A percentile compares a stretch with the other conserved stretches of the same genome.
These are phyloP conservation scores for Zoysia matrella DNA, from an alignment of 202 grass and related monocot species.

Conservation along the genomic window DNA sequence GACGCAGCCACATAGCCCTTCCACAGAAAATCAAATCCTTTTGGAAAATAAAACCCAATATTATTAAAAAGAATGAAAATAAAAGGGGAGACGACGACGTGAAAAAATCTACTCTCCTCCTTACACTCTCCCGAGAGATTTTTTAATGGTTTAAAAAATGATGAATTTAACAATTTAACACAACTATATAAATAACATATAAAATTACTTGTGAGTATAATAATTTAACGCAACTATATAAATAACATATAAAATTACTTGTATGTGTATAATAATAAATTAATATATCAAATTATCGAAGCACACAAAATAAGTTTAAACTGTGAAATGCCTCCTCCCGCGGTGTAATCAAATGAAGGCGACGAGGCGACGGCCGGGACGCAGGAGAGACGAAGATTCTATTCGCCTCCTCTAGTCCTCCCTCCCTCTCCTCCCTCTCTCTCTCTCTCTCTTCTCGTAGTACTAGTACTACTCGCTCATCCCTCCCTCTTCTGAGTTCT, in stretches of 20 bases:
- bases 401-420: constrained; percentile 46
- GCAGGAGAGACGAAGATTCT: constrained; percentile 53
- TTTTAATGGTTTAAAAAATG: too few relatives aligned
- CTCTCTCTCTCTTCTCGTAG: not conserved
- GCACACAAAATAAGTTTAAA: too few relatives aligned
- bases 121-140: constrained; percentile 10
- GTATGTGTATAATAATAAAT: not conserved
- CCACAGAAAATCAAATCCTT: too few relatives aligned
- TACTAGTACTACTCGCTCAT: not conserved
- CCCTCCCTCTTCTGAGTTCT: not conserved
- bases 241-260: too few relatives aligned
- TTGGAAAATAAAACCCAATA: too few relatives aligned
- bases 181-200: too few relatives aligned
- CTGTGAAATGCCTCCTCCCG: not conserved
- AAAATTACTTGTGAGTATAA: too few relatives aligned
- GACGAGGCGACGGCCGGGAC: not conserved
- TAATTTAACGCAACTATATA: too few relatives aligned
- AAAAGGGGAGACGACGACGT: not conserved
- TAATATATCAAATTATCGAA: constrained; percentile 34
- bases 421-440: not conserved
- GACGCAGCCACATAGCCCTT: too few relatives aligned
- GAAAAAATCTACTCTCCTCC: constrained; percentile 47
- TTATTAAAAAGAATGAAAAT: not conserved
- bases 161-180: too few relatives aligned
- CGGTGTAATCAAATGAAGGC: constrained; percentile 15